Base-by-base conservation (phyloP, 202 grass and related monocot genomes). In the Setaria viridis region DNA sequence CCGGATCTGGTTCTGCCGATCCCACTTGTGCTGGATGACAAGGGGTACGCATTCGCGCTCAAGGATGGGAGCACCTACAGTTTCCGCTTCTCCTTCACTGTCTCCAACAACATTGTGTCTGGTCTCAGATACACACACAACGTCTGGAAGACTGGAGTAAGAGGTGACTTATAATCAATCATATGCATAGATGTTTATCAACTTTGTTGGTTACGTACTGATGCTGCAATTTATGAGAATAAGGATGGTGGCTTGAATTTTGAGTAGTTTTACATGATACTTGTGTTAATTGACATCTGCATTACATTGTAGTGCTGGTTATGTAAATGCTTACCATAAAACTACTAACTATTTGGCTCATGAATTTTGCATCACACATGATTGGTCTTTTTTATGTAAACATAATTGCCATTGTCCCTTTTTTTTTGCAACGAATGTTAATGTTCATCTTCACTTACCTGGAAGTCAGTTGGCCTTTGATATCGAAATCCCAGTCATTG, bases 61-160 rank as follows among this genome's bases (percentile, higher is more conserved):
- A 92, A 92, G 85, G 90, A 92, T 47, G 90, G 86, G 16, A 89
- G 90, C 90, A 75, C 80, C 66, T 89, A 89, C 66, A 74, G 72
- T 43, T 86, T 92, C 58, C 85, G 85, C n/a, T 92, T 92, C 86
- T 75, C 87, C 55, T 84, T 92, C 64, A 84, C 73, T 4, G 86
- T 92, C 21, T 68, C 79, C 65, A 92, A 92, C 82, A 92, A 92
- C 66, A 92, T 92, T 63, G 90, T 92, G 20, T 92, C 90, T 20
- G 90, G 90, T 42, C 90, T 92, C 65, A 80, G 83, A 67, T 92
- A 92, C 33, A 88, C 67, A 62, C 88, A 89, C 64, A 92, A 86
- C 0, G 79, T 92, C 60, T 89, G 90, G 90, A 92, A 89, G 82
- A 86, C 86, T n/a, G 72, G 57, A 29, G 74, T 92, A 49, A 77